These are phyloP conservation scores for Hygrocybe coccinea DNA, from an alignment of 768 basidiomycete genomes.

Conservation along the genomic window DNA sequence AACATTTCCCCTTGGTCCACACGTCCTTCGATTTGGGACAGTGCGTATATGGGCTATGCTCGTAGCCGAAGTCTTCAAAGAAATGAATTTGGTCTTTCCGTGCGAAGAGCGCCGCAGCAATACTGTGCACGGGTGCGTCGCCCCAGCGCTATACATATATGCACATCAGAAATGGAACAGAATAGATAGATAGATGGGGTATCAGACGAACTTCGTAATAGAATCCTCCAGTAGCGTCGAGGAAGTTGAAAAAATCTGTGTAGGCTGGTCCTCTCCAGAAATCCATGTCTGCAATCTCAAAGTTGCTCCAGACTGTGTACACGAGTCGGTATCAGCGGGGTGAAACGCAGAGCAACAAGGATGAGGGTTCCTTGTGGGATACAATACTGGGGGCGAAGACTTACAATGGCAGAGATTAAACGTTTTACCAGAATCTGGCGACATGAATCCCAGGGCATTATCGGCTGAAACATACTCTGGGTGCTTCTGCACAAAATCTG, in stretches of 20 bases:
- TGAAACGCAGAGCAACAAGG: slow-evolving; percentile 23
- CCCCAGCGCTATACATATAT: slow-evolving; percentile 23
- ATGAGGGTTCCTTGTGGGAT: no score
- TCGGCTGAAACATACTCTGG: slow-evolving; percentile 52
- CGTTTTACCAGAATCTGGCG: slow-evolving; percentile 61
- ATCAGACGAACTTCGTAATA: slow-evolving; percentile 58
- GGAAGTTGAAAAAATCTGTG: slow-evolving; percentile 56
- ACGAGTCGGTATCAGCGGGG: neutral
- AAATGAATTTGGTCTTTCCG: slow-evolving; percentile 71
- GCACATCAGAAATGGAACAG: slow-evolving; percentile 37
- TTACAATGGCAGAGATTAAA: slow-evolving; percentile 79
- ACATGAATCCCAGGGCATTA: slow-evolving; percentile 63
- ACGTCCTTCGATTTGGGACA: slow-evolving; percentile 47
- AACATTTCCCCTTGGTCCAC: slow-evolving; percentile 56
- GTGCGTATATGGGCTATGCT: slow-evolving; percentile 71
- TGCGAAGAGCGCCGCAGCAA: slow-evolving; percentile 52
- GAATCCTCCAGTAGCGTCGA: slow-evolving; percentile 61
- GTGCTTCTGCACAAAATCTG: slow-evolving; percentile 57
- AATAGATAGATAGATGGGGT: slow-evolving; percentile 28
- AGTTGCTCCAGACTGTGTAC: slow-evolving; percentile 59
- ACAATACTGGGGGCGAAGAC: no score
- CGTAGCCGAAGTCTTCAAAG: slow-evolving; percentile 80
- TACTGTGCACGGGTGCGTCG: slow-evolving; percentile 57
- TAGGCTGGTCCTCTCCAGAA: slow-evolving; percentile 67
- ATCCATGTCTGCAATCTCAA: slow-evolving; percentile 67